phyloP scores from a whole-genome alignment of 2,329 filamentous ascomycete species.

The Sporothrix schenckii region DNA sequence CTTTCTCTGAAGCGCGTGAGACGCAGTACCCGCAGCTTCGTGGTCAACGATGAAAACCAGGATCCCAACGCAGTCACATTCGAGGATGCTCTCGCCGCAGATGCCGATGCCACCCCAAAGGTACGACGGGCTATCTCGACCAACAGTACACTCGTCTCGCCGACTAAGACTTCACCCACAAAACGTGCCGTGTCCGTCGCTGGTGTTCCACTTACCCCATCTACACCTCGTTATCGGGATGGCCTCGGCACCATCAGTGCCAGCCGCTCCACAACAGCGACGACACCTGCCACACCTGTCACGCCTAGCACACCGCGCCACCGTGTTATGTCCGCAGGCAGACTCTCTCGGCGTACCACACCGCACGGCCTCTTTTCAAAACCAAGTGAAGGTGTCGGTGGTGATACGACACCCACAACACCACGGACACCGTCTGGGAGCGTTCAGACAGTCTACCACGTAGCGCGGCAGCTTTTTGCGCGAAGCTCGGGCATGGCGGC shows the following conservation, averaged over 20 bases:
- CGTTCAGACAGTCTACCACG: slow-evolving; percentile 78
- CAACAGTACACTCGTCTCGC: slow-evolving; percentile 13
- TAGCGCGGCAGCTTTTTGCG: slow-evolving; percentile 83
- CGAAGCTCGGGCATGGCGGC: slow-evolving; percentile 74
- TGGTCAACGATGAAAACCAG: slow-evolving; percentile 68
- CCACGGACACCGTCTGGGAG: slow-evolving; percentile 66
- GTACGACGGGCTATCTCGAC: slow-evolving; percentile 29
- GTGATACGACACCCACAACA: slow-evolving; percentile 47
- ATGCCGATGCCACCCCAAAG: slow-evolving; percentile 23
- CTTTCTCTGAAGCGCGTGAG: slow-evolving; percentile 53
- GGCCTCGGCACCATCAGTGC: slow-evolving; percentile 52
- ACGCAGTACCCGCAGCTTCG: slow-evolving; percentile 47
- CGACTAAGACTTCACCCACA: slow-evolving; percentile 24
- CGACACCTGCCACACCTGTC: slow-evolving; percentile 42
- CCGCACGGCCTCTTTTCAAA: slow-evolving; percentile 53
- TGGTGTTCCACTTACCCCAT: slow-evolving; percentile 64
- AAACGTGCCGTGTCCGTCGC: not conserved
- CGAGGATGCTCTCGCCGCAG: slow-evolving; percentile 43
- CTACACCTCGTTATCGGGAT: slow-evolving; percentile 78
- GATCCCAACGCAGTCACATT: slow-evolving; percentile 55
- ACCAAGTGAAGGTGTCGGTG: not conserved
- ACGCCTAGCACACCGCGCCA: slow-evolving; percentile 80
- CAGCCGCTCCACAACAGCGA: slow-evolving; percentile 5
- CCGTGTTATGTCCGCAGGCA: slow-evolving; percentile 75
- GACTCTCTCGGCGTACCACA: slow-evolving; percentile 75